phyloP scores from a whole-genome alignment of 805 yeast species.

The Yarrowia keelungensis region DNA sequence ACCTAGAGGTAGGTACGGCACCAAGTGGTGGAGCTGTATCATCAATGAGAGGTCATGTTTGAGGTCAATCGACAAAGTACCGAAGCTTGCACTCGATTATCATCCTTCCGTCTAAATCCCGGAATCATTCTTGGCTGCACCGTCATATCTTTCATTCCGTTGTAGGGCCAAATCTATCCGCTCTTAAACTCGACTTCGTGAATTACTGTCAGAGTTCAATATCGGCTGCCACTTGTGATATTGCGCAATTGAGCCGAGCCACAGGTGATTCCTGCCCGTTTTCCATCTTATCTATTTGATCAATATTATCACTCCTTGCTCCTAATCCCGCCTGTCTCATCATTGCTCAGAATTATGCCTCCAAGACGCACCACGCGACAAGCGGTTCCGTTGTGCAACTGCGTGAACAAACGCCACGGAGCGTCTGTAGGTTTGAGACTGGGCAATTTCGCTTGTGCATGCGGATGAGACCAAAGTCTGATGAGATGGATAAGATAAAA shows the following conservation, averaged over 20 bases:
- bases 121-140: constrained; percentile 3
- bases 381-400: neutral
- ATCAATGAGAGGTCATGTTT: too few species aligned
- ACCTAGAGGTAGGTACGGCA: too few species aligned
- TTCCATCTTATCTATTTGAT: neutral
- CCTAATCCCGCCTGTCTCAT: neutral
- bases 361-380: neutral
- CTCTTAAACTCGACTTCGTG: neutral
- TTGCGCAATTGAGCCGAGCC: neutral
- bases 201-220: neutral
- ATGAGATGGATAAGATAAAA: constrained; percentile 34
- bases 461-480: constrained; percentile 1
- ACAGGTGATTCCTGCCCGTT: too few species aligned
- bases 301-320: too few species aligned
- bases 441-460: constrained; percentile 11
- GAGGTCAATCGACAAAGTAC: too few species aligned
- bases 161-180: neutral
- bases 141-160: neutral
- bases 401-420: neutral
- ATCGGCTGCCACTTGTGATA: neutral
- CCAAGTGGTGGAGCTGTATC: too few species aligned
- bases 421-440: constrained; percentile 21
- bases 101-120: neutral
- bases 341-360: neutral
- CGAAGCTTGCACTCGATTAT: too few species aligned